These are phyloP conservation scores for Theobroma grandiflorum DNA, from an alignment of 441 rosid genomes.

Conservation along the genomic window DNA sequence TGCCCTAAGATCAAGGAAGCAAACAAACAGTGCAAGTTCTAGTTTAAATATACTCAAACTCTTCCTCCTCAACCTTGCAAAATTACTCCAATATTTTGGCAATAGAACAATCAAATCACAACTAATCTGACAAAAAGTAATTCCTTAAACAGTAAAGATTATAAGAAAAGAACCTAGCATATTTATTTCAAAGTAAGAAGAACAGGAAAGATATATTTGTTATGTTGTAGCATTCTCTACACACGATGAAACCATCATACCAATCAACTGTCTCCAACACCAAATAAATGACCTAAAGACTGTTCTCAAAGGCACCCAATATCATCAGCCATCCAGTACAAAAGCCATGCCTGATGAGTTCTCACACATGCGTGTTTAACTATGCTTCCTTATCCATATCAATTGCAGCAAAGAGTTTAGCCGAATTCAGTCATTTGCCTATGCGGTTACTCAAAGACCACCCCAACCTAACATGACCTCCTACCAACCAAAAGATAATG, in stretches of 20 bases:
- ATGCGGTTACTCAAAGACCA: not conserved
- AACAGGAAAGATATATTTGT: not conserved
- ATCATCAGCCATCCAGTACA: not conserved
- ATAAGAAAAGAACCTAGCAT: not conserved
- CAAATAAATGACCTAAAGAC: not conserved
- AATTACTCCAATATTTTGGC: not conserved
- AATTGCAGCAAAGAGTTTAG: not conserved
- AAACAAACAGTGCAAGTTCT: not conserved
- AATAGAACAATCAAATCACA: not conserved
- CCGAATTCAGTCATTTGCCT: not conserved
- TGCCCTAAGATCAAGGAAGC: not conserved
- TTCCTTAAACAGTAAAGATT: not conserved
- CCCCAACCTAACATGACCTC: not conserved
- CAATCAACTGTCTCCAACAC: not conserved
- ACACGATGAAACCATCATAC: not conserved
- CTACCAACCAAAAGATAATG: not conserved
- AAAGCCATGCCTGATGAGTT: not conserved
- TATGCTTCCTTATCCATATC: not conserved
- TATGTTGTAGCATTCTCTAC: not conserved
- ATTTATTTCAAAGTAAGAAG: not conserved
- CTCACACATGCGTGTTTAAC: not conserved
- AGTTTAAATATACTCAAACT: not conserved
- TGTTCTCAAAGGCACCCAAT: not conserved
- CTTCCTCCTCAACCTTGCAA: not conserved
- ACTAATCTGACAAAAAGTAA: not conserved